Evolutionary conservation across 1,139 yeast species (phyloP).

Genomic region (Keqinozyma sinolaborantium): DNA sequence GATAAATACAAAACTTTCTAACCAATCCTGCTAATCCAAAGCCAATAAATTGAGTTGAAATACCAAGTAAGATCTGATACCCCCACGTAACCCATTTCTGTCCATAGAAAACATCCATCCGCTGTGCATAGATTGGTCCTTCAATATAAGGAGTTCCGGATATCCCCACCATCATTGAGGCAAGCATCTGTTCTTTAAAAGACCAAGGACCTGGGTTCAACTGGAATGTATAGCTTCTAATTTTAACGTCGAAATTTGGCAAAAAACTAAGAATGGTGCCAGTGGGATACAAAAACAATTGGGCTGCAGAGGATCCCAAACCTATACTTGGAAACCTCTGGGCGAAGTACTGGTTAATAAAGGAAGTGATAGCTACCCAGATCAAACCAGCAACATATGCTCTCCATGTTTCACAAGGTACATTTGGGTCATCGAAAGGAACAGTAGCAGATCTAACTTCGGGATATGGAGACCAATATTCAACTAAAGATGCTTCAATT

Average conservation of each 20-base stretch:
- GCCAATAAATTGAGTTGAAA: constrained; percentile 56
- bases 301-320: constrained; percentile 20
- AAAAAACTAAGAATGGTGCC: constrained; percentile 18
- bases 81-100: constrained; percentile 44
- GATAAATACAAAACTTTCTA: constrained; percentile 52
- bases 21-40: constrained; percentile 59
- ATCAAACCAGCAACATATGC: constrained; percentile 45
- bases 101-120: constrained; percentile 15
- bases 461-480: constrained; percentile 54
- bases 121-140: constrained; percentile 12
- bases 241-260: constrained; percentile 16
- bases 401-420: constrained; percentile 49
- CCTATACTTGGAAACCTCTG: constrained; percentile 48
- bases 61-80: constrained; percentile 43
- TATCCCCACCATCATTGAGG: constrained; percentile 31
- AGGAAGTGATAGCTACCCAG: constrained; percentile 50
- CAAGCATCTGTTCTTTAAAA: constrained; percentile 39
- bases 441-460: constrained; percentile 56
- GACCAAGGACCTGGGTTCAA: constrained; percentile 30
- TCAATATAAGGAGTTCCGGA: constrained; percentile 17
- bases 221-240: constrained; percentile 8
- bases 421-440: constrained; percentile 43
- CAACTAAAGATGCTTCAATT: constrained; percentile 40
- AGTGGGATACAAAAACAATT: constrained; percentile 22
- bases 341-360: constrained; percentile 50